Base-by-base conservation (phyloP, 345 rosid species). In the Cardamine resedifolia region DNA sequence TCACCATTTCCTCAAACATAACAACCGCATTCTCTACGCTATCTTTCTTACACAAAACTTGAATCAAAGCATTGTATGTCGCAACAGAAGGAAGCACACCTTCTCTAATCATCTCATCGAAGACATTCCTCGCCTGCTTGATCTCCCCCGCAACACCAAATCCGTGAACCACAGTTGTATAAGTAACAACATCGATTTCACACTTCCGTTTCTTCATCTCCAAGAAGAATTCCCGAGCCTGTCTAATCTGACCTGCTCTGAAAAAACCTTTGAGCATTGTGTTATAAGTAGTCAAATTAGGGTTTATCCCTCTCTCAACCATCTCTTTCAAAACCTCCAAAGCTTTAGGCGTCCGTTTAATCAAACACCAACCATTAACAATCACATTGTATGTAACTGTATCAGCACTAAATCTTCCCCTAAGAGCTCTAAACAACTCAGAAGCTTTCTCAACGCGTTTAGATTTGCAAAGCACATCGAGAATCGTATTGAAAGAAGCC, bases 291-390 rank as follows among this genome's bases (percentile, higher is more conserved):
- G 79, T 84, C 72, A 90, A 70, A 72, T 70, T 88, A 3, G 97
- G 96, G 23, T 30, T 59, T 47, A 91, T 63, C 15, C 97, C 97
- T 55, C 84, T 84, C 33, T 83, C 85, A 65, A 86, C 88, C 97
- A 91, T 91, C 84, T 91, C 97, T 76, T 77, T 89, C 77, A 94
- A 74, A n/a, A 85, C 77, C 80, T 84, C 95, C 24, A 94, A 79
- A 16, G 96, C 98, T 71, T 60, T 89, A 1, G 86, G 85, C 0
- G 91, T 85, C 48, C 92, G 81, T 81, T 91, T 94, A 66, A 88
- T 74, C 87, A 91, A 86, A 71, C 98, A 91, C 97, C 97, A 89
- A 14, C 98, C 97, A 77, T 89, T 85, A 1, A 86, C 91, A 77
- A 94, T 81, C 64, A 85, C 84, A 38, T 89, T 91, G 78, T 94